Conservation (phyloP, 2,329 filamentous ascomycete species). For the Raffaelea arxii region DNA sequence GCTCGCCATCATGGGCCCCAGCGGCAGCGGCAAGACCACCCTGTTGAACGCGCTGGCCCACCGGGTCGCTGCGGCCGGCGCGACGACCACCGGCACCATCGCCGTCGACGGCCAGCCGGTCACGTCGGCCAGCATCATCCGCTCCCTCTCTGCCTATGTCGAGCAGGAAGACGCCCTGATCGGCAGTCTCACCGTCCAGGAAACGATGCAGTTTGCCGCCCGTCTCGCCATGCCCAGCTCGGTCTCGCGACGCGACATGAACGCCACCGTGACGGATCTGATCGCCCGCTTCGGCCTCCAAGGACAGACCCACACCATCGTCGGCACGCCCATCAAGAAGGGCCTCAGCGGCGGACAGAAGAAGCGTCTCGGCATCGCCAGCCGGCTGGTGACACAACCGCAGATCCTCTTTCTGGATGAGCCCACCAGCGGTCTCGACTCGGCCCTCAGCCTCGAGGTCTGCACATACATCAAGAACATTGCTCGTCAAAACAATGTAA, state of each 20-base stretch:
- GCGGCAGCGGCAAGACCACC: conserved; percentile 69
- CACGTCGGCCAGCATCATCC: conserved; percentile 45
- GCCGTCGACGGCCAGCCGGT: conserved; percentile 53
- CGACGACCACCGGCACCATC: conserved; percentile 34
- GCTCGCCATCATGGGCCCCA: conserved; percentile 73
- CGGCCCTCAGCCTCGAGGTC: conserved; percentile 65
- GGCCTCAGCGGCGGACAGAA: conserved; percentile 83
- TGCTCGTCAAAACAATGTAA: conserved; percentile 55
- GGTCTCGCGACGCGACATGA: conserved; percentile 43
- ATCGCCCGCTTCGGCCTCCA: conserved; percentile 64
- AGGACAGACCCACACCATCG: conserved; percentile 56
- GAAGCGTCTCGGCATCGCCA: conserved; percentile 67
- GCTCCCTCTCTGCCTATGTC: conserved; percentile 63
- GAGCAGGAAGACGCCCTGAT: conserved; percentile 84
- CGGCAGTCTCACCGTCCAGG: conserved; percentile 68
- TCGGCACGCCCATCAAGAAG: conserved; percentile 75
- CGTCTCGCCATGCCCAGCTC: conserved; percentile 45
- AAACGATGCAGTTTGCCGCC: conserved; percentile 72
- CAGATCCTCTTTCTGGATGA: conserved; percentile 77
- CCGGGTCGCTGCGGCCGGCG: conserved; percentile 40
- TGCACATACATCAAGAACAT: conserved; percentile 61
- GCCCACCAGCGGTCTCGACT: conserved; percentile 76
- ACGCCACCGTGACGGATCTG: conserved; percentile 54
- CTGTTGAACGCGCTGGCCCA: conserved; percentile 68
- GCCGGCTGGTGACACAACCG: conserved; percentile 70